Base-by-base conservation (phyloP, 2,329 filamentous ascomycete genomes). In the Colletotrichum tabaci region DNA sequence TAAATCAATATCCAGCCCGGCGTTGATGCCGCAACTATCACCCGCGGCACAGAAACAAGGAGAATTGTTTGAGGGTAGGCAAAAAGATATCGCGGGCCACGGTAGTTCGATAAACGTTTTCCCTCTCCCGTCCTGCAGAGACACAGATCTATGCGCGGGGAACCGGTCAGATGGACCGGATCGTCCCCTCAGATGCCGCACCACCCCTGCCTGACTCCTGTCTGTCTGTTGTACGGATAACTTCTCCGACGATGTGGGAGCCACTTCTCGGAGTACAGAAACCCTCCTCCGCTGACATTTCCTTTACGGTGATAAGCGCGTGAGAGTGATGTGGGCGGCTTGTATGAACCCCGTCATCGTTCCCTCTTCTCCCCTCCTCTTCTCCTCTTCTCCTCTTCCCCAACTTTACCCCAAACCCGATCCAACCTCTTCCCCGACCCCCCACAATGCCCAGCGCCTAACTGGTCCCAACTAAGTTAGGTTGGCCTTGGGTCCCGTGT, bases 311-410 rank as follows among this genome's bases (percentile, higher is more conserved):
- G 23, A 52, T 26, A 53, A 5, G 26, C 35, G 21, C 12, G 3
- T 50, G 12, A 21, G 52, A 21, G 52, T 23, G 6, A 21, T 38
- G 18, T 56, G 35, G 30, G 30, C 52, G 18, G 9, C n/a, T 26
- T 44, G 38, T 21, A 18, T 26, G 21, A 40, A 44, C 40, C n/a
- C 55, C 40, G 21, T 26, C 12, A 26, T 44, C 15, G 30, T 35
- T 9, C 30, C 30, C 30, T 35, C 30, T 9, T 35, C 30, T 35
- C 8, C 30, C 7, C 30, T 35, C 7, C 30, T 35, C 30, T 35
- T 2, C 30, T 30, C 30, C 30, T 30, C 58, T 15, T 49, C 58
- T 50, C 30, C n/a, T 40, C 58, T 61, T 21, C 58, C n/a, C 58
- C 44, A 30, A 46, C 40, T 30, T 58, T 26, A 12, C 26, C 44